These are phyloP conservation scores for Serendipita sp. DNA, from an alignment of 768 basidiomycete species.

Conservation along the genomic window DNA sequence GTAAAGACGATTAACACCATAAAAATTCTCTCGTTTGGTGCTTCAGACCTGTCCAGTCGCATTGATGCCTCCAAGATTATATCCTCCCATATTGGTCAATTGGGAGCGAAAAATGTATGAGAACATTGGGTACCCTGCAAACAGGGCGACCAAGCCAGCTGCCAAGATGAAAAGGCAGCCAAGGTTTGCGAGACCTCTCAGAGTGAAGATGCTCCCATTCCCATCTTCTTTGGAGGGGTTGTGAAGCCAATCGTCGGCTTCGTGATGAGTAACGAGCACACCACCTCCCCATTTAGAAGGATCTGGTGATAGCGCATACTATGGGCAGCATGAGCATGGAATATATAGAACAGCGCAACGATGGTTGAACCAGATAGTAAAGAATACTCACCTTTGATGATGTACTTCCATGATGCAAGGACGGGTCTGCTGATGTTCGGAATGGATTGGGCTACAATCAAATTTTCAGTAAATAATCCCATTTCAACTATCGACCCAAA, in stretches of 20 bases:
- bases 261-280: constrained; percentile 36
- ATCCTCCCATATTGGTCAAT: constrained; percentile 31
- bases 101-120: constrained; percentile 7
- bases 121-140: constrained; percentile 16
- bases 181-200: constrained; percentile 52
- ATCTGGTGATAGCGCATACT: constrained; percentile 59
- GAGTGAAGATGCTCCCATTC: constrained; percentile 46
- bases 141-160: constrained; percentile 18
- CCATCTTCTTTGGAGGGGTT: constrained; percentile 47
- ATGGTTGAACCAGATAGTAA: too few species aligned
- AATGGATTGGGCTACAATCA: too few species aligned
- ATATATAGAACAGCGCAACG: neutral
- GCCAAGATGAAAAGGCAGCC: constrained; percentile 50
- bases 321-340: constrained; percentile 14
- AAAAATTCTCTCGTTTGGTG: neutral
- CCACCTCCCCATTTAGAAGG: constrained; percentile 58
- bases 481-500: too few species aligned
- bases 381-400: too few species aligned
- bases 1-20: constrained; percentile 23
- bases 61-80: constrained; percentile 64
- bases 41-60: constrained; percentile 46
- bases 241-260: constrained; percentile 57
- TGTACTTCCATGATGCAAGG: too few species aligned
- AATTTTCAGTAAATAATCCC: too few species aligned
- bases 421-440: too few species aligned